Base-by-base conservation (phyloP, 2,329 filamentous ascomycete genomes). In the Aspergillus bombycis region DNA sequence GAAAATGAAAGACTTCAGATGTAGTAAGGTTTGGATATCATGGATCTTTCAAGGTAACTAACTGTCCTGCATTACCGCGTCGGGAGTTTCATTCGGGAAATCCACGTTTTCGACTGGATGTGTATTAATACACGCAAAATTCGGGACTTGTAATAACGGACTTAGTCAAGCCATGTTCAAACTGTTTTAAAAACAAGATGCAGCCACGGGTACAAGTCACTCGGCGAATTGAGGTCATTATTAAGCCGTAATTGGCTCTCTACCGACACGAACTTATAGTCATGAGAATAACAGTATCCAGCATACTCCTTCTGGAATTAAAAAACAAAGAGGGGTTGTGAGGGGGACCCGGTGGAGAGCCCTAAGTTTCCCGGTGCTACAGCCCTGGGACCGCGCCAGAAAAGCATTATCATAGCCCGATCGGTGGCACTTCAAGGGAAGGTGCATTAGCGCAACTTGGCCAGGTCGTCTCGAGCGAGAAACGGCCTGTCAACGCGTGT, bases 371-470 rank as follows among this genome's bases (percentile, higher is more conserved):
- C 75, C 75, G 72, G 74, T 71, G 71, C 75, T 75, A 69, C 71
- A 76, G 75, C 68, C 71, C 71, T 74, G 75, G 75, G 72, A 71
- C 69, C 66, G 65, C 63, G 57, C 63, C 67, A 65, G 61, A 48
- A 62, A 57, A 55, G 56, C 59, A 57, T 60, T 62, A 54, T 60
- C 46, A 60, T 62, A 59, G 55, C 57, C 57, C 62, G 63, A 66
- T 67, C 63, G 46, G 65, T 67, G 61, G 63, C 59, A 50, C 61
- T 64, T 57, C 68, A 73, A 71, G 75, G 74, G 70, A 77, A 75
- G 71, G 69, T 76, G 75, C 75, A 77, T 77, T 77, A 77, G 75
- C 72, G 74, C 62, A 65, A 66, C 68, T 68, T 69, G 70, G 72
- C 68, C 70, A 67, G 63, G 68, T 62, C 30, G 55, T 59, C 54